These are phyloP conservation scores for Sistotremastrum niveocremeum DNA, from an alignment of 768 basidiomycete genomes.

Conservation along the genomic window DNA sequence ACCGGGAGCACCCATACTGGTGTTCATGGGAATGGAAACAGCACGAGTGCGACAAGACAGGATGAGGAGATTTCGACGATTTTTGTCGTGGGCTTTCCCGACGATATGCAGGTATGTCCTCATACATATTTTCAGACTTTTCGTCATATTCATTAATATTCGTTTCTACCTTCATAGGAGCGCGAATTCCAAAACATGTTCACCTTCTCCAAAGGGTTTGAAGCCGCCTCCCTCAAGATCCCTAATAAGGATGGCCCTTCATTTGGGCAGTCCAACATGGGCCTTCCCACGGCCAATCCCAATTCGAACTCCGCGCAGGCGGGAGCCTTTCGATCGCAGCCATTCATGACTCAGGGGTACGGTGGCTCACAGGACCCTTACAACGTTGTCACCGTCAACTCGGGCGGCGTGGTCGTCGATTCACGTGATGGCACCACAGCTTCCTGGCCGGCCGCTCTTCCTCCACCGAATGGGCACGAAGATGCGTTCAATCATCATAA, in stretches of 20 bases:
- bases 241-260: slow-evolving; percentile 62
- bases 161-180: slow-evolving; percentile 41
- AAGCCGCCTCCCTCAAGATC: slow-evolving; percentile 95
- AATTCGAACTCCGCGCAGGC: slow-evolving; percentile 1
- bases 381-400: slow-evolving; percentile 71
- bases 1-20: slow-evolving; percentile 10
- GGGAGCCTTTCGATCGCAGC: neutral
- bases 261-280: neutral
- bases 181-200: slow-evolving; percentile 99
- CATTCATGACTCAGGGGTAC: slow-evolving; percentile 10
- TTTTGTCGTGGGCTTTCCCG: slow-evolving; percentile 97
- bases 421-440: slow-evolving; percentile 57
- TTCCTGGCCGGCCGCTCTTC: slow-evolving; percentile 44
- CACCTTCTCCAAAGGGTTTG: slow-evolving; percentile 89
- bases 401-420: slow-evolving; percentile 74
- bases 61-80: slow-evolving; percentile 93
- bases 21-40: slow-evolving; percentile 7
- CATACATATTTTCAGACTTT: slow-evolving; percentile 1
- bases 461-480: slow-evolving; percentile 11
- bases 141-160: slow-evolving; percentile 8
- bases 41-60: slow-evolving; percentile 13
- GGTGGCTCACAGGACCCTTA: slow-evolving; percentile 65
- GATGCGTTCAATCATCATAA: slow-evolving; percentile 8
- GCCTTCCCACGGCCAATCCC: neutral
- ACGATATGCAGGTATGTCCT: slow-evolving; percentile 85